Percentiles rank a stretch among this genome's conserved stretches.
phyloP scores from a whole-genome alignment of 371 early-diverging fungal genomes.

The Blakeslea trispora region DNA sequence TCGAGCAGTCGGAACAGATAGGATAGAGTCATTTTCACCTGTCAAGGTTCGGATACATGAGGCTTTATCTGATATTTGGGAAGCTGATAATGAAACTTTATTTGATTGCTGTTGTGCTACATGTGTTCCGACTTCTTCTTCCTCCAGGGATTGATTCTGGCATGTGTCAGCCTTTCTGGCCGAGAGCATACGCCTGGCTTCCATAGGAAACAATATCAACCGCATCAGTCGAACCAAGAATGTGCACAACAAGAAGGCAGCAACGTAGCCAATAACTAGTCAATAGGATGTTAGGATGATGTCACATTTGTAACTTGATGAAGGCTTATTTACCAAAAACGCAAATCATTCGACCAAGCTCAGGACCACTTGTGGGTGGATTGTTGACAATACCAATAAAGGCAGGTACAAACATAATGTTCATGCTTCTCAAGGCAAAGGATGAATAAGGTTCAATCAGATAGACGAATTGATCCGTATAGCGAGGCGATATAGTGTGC shows the following conservation, averaged over 20 bases:
- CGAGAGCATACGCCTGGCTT: background rate
- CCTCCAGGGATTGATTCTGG: conserved; percentile 4
- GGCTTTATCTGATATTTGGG: background rate
- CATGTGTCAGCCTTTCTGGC: background rate
- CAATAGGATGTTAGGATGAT: background rate
- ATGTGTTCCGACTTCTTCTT: conserved; percentile 14
- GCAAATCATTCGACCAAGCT: conserved; percentile 34
- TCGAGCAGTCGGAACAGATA: no score
- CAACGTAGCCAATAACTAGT: conserved; percentile 25
- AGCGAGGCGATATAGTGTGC: conserved; percentile 10
- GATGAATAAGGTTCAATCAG: conserved; percentile 28
- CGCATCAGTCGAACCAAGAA: conserved; percentile 16
- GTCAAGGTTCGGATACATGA: conserved; percentile 9
- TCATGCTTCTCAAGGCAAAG: conserved; percentile 32
- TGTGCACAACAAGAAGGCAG: conserved; percentile 16
- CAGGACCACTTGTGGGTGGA: conserved; percentile 24
- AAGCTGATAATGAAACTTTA: background rate
- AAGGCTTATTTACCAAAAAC: conserved; percentile 24
- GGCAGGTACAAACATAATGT: conserved; percentile 34
- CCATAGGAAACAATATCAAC: background rate
- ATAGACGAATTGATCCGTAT: conserved; percentile 23
- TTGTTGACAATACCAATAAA: conserved; percentile 23
- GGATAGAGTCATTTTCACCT: no score
- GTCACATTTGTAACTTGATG: no score
- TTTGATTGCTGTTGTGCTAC: background rate